phyloP scores from a whole-genome alignment of 805 yeast species.

The Monosporozyma unispora region DNA sequence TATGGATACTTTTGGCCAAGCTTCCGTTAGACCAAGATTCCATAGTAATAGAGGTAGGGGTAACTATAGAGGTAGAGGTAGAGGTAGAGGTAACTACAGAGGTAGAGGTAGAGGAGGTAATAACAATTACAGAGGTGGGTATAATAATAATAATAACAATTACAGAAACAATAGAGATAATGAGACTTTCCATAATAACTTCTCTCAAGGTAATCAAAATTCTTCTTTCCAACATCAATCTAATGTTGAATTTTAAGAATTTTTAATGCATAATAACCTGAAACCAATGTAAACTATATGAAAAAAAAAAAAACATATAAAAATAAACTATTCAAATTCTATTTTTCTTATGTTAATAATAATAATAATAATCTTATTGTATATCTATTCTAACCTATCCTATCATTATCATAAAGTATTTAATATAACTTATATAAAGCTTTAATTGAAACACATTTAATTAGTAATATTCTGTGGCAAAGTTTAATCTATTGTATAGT shows the following conservation, averaged over 20 bases:
- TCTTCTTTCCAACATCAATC: not conserved
- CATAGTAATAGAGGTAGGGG: slow-evolving; percentile 29
- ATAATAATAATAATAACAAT: slow-evolving; percentile 9
- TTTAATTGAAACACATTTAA: not conserved
- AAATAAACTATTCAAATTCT: not conserved
- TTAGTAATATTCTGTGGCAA: no score
- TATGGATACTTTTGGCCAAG: slow-evolving; percentile 77
- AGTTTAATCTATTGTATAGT: not conserved
- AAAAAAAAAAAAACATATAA: not conserved
- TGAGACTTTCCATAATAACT: slow-evolving; percentile 2
- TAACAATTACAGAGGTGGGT: slow-evolving; percentile 2
- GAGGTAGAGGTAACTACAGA: slow-evolving; percentile 14
- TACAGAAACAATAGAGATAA: slow-evolving; percentile 6
- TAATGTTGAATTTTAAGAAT: slow-evolving; percentile 9
- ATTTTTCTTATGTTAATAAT: not conserved
- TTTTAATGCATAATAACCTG: not conserved
- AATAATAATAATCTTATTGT: not conserved
- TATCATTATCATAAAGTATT: not conserved
- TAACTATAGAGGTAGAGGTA: slow-evolving; percentile 26
- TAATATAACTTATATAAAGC: not conserved
- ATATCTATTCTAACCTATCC: not conserved
- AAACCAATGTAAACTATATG: not conserved
- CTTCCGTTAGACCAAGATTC: slow-evolving; percentile 38
- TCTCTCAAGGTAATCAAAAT: not conserved
- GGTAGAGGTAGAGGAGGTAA: slow-evolving; percentile 19